phyloP scores from a whole-genome alignment of 2,329 filamentous ascomycete species.

The Fusarium citri region DNA sequence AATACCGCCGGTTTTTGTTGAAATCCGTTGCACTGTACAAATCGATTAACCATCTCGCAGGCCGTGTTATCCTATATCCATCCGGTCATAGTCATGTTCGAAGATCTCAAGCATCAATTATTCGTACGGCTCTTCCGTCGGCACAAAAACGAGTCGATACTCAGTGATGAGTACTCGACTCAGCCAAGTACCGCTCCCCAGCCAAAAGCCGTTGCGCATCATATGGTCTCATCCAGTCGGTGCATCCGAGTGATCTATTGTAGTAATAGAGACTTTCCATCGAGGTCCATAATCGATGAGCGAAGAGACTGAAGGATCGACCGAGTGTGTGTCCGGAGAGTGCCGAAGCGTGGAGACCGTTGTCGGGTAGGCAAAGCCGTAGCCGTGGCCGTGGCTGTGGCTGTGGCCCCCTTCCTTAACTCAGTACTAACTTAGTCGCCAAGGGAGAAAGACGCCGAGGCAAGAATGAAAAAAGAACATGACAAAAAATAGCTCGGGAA shows the following conservation, averaged over 20 bases:
- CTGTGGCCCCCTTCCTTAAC: not conserved
- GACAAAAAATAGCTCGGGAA: slow-evolving; percentile 17
- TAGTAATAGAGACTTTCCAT: not conserved
- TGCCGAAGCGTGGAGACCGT: slow-evolving; percentile 22
- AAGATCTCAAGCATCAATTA: not conserved
- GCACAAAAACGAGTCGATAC: not conserved
- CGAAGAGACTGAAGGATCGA: slow-evolving; percentile 20
- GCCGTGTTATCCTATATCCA: slow-evolving; percentile 26
- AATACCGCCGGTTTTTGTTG: slow-evolving; percentile 37
- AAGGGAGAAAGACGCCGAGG: slow-evolving; percentile 2
- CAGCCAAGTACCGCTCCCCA: not conserved
- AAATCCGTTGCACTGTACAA: slow-evolving; percentile 20
- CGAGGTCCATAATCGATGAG: slow-evolving; percentile 12
- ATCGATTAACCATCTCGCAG: slow-evolving; percentile 14
- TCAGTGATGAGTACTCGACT: not conserved
- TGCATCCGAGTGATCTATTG: not conserved
- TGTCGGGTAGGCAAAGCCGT: slow-evolving; percentile 12
- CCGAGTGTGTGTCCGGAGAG: slow-evolving; percentile 20
- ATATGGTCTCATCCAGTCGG: not conserved
- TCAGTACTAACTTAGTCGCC: not conserved
- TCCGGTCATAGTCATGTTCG: slow-evolving; percentile 24
- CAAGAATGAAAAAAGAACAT: slow-evolving; percentile 15
- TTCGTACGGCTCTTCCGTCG: not conserved
- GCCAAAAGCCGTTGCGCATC: not conserved
- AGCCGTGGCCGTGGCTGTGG: not conserved